Evolutionary conservation across 768 basidiomycete species (phyloP).

Genomic region (Suillus placidus): DNA sequence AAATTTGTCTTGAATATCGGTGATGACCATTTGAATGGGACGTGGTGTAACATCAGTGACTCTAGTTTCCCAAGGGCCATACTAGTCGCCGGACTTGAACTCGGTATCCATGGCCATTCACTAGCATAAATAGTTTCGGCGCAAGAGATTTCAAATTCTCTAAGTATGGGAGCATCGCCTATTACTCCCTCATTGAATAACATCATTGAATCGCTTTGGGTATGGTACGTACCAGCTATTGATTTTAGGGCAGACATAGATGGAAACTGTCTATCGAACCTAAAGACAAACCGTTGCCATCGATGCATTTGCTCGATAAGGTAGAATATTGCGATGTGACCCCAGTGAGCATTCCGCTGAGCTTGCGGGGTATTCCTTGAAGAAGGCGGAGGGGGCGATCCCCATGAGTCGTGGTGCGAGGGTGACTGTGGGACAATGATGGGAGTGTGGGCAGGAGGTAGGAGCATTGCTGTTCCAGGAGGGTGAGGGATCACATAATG

Average conservation of each 20-base stretch:
- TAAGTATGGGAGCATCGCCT: conserved; percentile 75
- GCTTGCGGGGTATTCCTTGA: conserved; percentile 34
- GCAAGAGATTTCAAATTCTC: conserved; percentile 78
- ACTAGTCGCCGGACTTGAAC: conserved; percentile 37
- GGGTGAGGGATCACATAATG: conserved; percentile 43
- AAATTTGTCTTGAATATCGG: conserved; percentile 68
- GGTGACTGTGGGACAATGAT: conserved; percentile 52
- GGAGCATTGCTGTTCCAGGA: conserved; percentile 30
- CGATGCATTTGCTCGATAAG: conserved; percentile 79
- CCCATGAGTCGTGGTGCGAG: conserved; percentile 43
- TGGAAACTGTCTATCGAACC: conserved; percentile 76
- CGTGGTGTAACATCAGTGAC: conserved; percentile 66
- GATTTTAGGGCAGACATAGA: conserved; percentile 75
- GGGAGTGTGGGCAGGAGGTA: conserved; percentile 43
- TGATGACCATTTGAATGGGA: conserved; percentile 78
- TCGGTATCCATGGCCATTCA: conserved; percentile 81
- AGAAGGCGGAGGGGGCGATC: conserved; percentile 34
- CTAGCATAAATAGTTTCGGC: conserved; percentile 59
- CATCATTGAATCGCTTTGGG: neutral
- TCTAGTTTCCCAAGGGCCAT: conserved; percentile 49
- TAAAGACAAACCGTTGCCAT: conserved; percentile 81
- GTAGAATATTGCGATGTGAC: conserved; percentile 78
- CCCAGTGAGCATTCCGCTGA: conserved; percentile 69
- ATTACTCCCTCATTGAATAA: conserved; percentile 14
- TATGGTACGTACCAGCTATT: conserved; percentile 57